Percentiles rank a stretch among this genome's conserved stretches.
phyloP scores from a whole-genome alignment of 2,329 filamentous ascomycete genomes.

The Zelopaecilomyces penicillatus region DNA sequence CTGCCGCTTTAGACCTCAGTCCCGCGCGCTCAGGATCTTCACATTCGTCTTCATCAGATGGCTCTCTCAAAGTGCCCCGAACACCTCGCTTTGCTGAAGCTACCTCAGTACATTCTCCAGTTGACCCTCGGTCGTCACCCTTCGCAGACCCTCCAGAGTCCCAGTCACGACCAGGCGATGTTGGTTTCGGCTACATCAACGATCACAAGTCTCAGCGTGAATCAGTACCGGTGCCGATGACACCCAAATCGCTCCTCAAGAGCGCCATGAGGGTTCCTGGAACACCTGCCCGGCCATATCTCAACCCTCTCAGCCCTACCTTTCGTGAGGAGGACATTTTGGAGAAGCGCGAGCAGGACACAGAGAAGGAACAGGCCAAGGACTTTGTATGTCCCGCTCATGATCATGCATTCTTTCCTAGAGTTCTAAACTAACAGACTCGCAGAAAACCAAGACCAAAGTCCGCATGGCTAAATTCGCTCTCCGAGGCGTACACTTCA shows the following conservation, averaged over 20 bases:
- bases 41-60: constrained; percentile 43
- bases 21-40: constrained; percentile 41
- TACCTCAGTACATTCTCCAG: constrained; percentile 68
- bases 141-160: constrained; percentile 53
- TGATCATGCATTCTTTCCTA: background rate
- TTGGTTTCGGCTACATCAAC: constrained; percentile 87
- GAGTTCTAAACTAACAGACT: constrained; percentile 16
- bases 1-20: constrained; percentile 45
- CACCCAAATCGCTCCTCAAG: constrained; percentile 74
- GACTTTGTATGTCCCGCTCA: constrained; percentile 64
- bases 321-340: constrained; percentile 81
- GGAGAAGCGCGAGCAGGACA: constrained; percentile 72
- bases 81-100: constrained; percentile 76
- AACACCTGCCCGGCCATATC: constrained; percentile 62
- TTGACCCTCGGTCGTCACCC: constrained; percentile 49
- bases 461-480: constrained; percentile 91
- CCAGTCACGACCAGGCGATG: constrained; percentile 69
- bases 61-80: constrained; percentile 58
- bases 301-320: constrained; percentile 80
- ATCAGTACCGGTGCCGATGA: constrained; percentile 53
- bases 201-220: constrained; percentile 49
- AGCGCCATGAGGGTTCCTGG: constrained; percentile 85
- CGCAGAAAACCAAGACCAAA: constrained; percentile 81
- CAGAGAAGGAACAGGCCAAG: constrained; percentile 78
- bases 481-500: constrained; percentile 92